Conservation (phyloP, 140 eudicot species). For the Oenanthe javanica region DNA sequence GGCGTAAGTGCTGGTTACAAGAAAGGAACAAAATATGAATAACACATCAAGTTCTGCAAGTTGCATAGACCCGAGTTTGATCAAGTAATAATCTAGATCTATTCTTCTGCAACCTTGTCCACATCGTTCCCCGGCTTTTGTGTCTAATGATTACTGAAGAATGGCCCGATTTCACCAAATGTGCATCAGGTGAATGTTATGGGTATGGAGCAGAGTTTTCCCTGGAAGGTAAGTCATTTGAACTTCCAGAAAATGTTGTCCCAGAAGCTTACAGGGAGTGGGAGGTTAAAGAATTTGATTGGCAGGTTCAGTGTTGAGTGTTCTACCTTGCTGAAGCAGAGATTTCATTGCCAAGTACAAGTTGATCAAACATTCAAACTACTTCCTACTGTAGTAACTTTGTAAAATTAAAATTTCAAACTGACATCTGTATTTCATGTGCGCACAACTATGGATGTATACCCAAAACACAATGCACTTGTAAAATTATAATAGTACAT, state of each 20-base stretch:
- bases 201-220: slow-evolving; percentile 75
- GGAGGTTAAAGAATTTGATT: slow-evolving; percentile 84
- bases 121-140: not conserved
- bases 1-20: too few species aligned
- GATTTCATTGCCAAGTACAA: slow-evolving; percentile 42
- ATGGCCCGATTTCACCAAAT: slow-evolving; percentile 56
- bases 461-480: not conserved
- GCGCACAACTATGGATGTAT: not conserved
- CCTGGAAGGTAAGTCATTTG: slow-evolving; percentile 54
- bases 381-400: slow-evolving; percentile 57
- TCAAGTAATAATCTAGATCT: not conserved
- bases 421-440: too few species aligned
- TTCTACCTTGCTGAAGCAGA: slow-evolving; percentile 57
- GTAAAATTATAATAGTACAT: not conserved
- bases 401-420: not conserved
- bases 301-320: slow-evolving; percentile 61
- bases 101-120: not conserved
- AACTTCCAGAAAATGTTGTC: slow-evolving; percentile 78
- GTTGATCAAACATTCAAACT: slow-evolving; percentile 28
- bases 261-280: slow-evolving; percentile 75
- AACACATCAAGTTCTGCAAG: too few species aligned
- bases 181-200: slow-evolving; percentile 87
- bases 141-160: not conserved
- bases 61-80: not conserved
- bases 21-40: too few species aligned